Percentiles rank a stretch among this genome's conserved stretches.
Evolutionary conservation across 371 early-diverging fungal species (phyloP).

Genomic region (Syncephalastrum racemosum): DNA sequence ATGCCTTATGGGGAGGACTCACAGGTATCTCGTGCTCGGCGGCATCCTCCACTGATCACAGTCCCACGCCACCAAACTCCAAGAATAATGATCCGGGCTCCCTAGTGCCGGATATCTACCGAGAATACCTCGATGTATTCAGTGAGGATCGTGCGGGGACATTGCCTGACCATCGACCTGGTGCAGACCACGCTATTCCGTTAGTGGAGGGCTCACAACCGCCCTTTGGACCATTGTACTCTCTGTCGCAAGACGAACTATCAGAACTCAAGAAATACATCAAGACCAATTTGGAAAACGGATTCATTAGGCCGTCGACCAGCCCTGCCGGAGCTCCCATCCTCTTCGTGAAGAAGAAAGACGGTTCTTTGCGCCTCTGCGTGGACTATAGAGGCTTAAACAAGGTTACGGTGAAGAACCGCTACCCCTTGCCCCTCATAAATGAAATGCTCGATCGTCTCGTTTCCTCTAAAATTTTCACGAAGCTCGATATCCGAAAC

Average conservation of each 20-base stretch:
- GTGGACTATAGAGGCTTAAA: conserved; percentile 46
- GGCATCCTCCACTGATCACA: too few species aligned
- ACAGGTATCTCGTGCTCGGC: too few species aligned
- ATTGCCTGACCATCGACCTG: conserved; percentile 21
- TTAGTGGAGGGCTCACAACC: conserved; percentile 18
- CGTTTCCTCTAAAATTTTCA: conserved; percentile 18
- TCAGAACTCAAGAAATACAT: conserved; percentile 20
- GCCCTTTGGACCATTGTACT: conserved; percentile 31
- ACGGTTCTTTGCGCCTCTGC: conserved; percentile 44
- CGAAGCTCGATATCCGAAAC: conserved; percentile 34
- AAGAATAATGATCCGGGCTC: too few species aligned
- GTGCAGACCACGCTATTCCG: conserved; percentile 18
- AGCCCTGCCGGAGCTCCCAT: conserved; percentile 53
- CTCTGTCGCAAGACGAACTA: conserved; percentile 28
- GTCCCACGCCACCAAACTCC: too few species aligned
- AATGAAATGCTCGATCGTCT: too few species aligned
- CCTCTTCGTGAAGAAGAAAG: conserved; percentile 55
- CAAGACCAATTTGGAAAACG: conserved; percentile 19
- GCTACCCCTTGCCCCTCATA: conserved; percentile 41
- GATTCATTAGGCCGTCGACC: conserved; percentile 25
- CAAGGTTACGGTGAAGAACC: conserved; percentile 37
- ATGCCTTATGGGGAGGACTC: too few species aligned
- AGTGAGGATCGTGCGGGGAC: conserved; percentile 10
- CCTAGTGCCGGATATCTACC: conserved; percentile 19
- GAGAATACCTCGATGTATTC: conserved; percentile 22